phyloP scores from a whole-genome alignment of 2,329 filamentous ascomycete species.

The Pseudocercospora crystallina region DNA sequence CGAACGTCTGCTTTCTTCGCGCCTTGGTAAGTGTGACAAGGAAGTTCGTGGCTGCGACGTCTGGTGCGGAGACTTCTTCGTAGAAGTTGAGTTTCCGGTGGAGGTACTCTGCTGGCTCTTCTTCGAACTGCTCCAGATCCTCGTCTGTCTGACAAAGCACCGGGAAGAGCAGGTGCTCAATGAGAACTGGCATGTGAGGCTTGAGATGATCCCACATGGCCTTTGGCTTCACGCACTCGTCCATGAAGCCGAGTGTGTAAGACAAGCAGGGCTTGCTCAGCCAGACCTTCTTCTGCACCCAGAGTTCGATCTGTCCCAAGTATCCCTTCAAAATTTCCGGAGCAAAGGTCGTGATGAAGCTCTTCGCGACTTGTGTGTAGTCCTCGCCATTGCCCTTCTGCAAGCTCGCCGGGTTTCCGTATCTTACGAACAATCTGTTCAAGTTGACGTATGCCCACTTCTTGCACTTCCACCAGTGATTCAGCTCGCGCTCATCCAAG shows the following conservation, averaged over 20 bases:
- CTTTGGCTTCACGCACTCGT: conserved; percentile 96
- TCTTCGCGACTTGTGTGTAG: conserved; percentile 79
- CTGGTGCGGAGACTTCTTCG: conserved; percentile 91
- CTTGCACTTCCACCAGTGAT: conserved; percentile 99
- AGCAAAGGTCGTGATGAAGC: conserved; percentile 86
- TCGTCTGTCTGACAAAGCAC: conserved; percentile 90
- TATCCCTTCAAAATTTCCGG: conserved; percentile 97
- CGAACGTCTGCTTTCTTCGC: conserved; percentile 92
- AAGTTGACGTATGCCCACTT: conserved; percentile 99
- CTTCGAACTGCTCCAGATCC: conserved; percentile 89
- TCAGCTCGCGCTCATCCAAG: conserved; percentile 80
- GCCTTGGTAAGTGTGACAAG: conserved; percentile 91
- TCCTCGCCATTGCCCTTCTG: conserved; percentile 73
- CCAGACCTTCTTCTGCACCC: conserved; percentile 93
- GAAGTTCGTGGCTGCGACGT: conserved; percentile 96
- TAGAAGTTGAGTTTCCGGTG: conserved; percentile 98
- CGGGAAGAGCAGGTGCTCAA: conserved; percentile 93
- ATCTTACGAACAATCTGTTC: conserved; percentile 90
- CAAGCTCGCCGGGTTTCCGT: conserved; percentile 80
- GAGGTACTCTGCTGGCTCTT: conserved; percentile 93
- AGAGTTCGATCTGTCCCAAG: conserved; percentile 91
- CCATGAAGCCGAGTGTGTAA: conserved; percentile 90
- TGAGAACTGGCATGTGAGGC: conserved; percentile 86
- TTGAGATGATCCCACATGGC: conserved; percentile 94
- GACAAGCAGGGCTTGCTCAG: conserved; percentile 91